Evolutionary conservation across 768 basidiomycete genomes (phyloP).

Genomic region (Podaxis carcinomalis): DNA sequence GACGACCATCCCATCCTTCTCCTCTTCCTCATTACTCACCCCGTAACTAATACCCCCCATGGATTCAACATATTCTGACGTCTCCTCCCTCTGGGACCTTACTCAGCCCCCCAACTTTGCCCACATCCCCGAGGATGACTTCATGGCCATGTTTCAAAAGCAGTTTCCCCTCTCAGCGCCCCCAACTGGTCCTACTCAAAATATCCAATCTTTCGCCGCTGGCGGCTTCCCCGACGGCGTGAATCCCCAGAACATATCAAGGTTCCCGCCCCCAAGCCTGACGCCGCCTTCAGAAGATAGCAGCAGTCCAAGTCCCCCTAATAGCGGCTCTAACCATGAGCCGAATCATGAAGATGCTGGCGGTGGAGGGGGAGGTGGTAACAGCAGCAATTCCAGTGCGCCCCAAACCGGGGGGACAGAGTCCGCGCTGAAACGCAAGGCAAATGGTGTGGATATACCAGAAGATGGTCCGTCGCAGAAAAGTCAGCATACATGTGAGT

Average conservation of each 20-base stretch:
- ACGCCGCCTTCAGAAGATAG: constrained; percentile 72
- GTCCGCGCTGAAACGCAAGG: constrained; percentile 69
- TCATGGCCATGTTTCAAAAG: constrained; percentile 72
- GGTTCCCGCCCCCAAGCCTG: constrained; percentile 44
- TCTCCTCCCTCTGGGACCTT: constrained; percentile 64
- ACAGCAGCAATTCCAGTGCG: neutral
- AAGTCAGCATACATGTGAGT: constrained; percentile 58
- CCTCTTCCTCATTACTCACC: neutral
- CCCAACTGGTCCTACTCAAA: constrained; percentile 12
- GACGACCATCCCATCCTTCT: constrained; percentile 1
- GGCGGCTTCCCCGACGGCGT: constrained; percentile 37
- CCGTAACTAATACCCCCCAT: constrained; percentile 27
- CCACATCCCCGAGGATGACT: constrained; percentile 69
- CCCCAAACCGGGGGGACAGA: constrained; percentile 16
- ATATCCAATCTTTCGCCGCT: constrained; percentile 12
- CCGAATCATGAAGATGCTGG: constrained; percentile 32
- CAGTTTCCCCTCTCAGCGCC: constrained; percentile 47
- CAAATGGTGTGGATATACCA: constrained; percentile 56
- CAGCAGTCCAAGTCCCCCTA: constrained; percentile 75
- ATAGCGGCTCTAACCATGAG: constrained; percentile 30
- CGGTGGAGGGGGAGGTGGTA: constrained; percentile 17
- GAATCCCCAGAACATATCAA: constrained; percentile 56
- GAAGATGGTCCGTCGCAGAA: constrained; percentile 63
- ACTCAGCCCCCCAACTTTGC: constrained; percentile 55
- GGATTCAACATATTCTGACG: constrained; percentile 41